Percentiles rank a stretch among this genome's conserved stretches.
phyloP scores from a whole-genome alignment of 148 eudicot species.

The Fagopyrum tataricum region DNA sequence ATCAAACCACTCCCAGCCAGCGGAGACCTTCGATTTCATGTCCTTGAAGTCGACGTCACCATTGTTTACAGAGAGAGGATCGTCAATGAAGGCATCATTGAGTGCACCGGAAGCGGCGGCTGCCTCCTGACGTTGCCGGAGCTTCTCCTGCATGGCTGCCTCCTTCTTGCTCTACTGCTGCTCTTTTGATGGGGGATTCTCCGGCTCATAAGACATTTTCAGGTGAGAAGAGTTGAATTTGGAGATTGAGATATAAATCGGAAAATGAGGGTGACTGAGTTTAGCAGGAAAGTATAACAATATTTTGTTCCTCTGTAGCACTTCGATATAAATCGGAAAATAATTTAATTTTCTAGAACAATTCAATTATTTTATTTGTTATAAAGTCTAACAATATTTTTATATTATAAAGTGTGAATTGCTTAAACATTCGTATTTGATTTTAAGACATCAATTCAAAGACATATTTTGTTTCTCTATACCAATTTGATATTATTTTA shows the following conservation, averaged over 20 bases:
- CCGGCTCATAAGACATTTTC: slow-evolving; percentile 22
- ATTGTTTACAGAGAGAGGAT: too few species aligned
- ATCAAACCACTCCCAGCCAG: slow-evolving; percentile 50
- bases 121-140: slow-evolving; percentile 42
- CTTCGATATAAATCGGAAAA: too few species aligned
- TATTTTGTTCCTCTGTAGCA: too few species aligned
- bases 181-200: not conserved
- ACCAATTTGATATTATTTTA: too few species aligned
- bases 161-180: slow-evolving; percentile 33
- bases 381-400: too few species aligned
- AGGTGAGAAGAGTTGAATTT: not conserved
- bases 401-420: too few species aligned
- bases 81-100: slow-evolving; percentile 25
- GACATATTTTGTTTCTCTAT: too few species aligned
- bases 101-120: slow-evolving; percentile 34
- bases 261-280: not conserved
- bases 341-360: too few species aligned
- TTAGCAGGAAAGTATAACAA: too few species aligned
- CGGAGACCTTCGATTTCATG: slow-evolving; percentile 46
- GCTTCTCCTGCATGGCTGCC: slow-evolving; percentile 50
- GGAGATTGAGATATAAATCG: not conserved
- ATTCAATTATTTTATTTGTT: too few species aligned
- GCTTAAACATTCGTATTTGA: too few species aligned
- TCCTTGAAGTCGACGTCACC: slow-evolving; percentile 51
- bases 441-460: too few species aligned